Evolutionary conservation across 192 early-diverging fungal genomes (phyloP).

Genomic region (Lobulomyces angularis): DNA sequence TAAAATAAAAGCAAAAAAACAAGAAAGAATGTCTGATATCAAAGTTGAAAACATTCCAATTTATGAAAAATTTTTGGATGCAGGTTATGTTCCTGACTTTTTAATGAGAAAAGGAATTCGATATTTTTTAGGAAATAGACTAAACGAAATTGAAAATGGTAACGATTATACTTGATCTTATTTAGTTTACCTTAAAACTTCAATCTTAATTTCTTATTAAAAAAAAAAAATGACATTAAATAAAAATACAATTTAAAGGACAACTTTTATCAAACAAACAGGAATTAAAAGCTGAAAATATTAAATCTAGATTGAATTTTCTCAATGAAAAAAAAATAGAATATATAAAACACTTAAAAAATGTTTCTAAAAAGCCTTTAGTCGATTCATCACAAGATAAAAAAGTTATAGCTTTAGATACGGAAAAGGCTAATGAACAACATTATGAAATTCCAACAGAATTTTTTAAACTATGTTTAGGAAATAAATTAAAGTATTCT

Average conservation of each 20-base stretch:
- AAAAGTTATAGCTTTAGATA: slow-evolving; percentile 37
- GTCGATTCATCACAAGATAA: too few relatives aligned
- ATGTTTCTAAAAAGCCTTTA: too few relatives aligned
- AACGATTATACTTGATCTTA: too few relatives aligned
- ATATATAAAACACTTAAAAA: slow-evolving; percentile 9
- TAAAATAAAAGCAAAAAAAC: background rate
- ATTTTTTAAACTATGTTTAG: slow-evolving; percentile 38
- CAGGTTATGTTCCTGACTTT: slow-evolving; percentile 34
- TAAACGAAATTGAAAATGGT: slow-evolving; percentile 5
- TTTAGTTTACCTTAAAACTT: too few relatives aligned
- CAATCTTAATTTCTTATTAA: too few relatives aligned
- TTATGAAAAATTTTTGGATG: slow-evolving; percentile 30
- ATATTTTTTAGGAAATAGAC: slow-evolving; percentile 15
- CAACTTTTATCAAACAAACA: slow-evolving; percentile 14
- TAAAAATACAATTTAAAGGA: slow-evolving; percentile 15
- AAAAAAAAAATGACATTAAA: slow-evolving; percentile 14
- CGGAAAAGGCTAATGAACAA: slow-evolving; percentile 58
- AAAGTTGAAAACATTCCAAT: too few relatives aligned
- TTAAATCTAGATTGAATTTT: background rate
- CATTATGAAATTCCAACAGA: slow-evolving; percentile 55
- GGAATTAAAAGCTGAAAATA: slow-evolving; percentile 8
- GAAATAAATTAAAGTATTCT: slow-evolving; percentile 47
- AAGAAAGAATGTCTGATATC: background rate
- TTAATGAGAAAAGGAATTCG: slow-evolving; percentile 32
- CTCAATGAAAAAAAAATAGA: slow-evolving; percentile 6